Evolutionary conservation across 768 basidiomycete species (phyloP).

Genomic region (Epithele typhae): DNA sequence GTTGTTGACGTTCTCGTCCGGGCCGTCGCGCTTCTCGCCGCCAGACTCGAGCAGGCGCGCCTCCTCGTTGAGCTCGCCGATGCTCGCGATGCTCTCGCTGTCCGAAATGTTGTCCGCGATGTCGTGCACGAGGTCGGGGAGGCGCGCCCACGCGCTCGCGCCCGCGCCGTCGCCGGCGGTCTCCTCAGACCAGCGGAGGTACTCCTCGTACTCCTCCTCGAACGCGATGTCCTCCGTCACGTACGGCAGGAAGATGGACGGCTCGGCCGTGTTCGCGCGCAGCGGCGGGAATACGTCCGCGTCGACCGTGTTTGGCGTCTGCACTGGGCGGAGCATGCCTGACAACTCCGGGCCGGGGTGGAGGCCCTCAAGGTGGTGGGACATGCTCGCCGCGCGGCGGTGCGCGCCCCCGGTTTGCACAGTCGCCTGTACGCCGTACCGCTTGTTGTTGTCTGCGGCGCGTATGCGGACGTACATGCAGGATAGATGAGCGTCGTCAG

Average conservation of each 20-base stretch:
- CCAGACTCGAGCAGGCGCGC: constrained; percentile 52
- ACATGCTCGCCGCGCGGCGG: constrained; percentile 78
- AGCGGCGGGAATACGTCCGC: constrained; percentile 94
- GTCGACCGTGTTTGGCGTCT: constrained; percentile 75
- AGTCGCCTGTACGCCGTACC: constrained; percentile 66
- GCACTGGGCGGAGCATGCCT: constrained; percentile 66
- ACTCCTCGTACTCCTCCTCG: constrained; percentile 96
- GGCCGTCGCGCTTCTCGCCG: constrained; percentile 55
- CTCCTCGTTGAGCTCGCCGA: constrained; percentile 85
- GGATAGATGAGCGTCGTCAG: constrained; percentile 2
- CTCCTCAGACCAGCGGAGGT: constrained; percentile 71
- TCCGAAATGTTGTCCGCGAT: constrained; percentile 90
- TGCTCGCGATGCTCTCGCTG: constrained; percentile 87
- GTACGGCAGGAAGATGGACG: constrained; percentile 82
- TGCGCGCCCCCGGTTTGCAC: constrained; percentile 57
- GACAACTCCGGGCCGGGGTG: constrained; percentile 73
- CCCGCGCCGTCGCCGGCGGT: constrained; percentile 31
- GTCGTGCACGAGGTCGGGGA: constrained; percentile 75
- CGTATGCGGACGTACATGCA: no score
- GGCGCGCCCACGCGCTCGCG: constrained; percentile 73
- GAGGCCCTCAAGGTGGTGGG: constrained; percentile 74
- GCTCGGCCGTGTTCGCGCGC: constrained; percentile 80
- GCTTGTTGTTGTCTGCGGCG: constrained; percentile 76
- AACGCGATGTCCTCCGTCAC: constrained; percentile 93
- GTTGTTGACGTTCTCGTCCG: constrained; percentile 85